A percentile compares a stretch with the other conserved stretches of the same genome.
These are phyloP conservation scores for Symbiotaphrina buchneri DNA, from an alignment of 495 filamentous ascomycete species.

Conservation along the genomic window DNA sequence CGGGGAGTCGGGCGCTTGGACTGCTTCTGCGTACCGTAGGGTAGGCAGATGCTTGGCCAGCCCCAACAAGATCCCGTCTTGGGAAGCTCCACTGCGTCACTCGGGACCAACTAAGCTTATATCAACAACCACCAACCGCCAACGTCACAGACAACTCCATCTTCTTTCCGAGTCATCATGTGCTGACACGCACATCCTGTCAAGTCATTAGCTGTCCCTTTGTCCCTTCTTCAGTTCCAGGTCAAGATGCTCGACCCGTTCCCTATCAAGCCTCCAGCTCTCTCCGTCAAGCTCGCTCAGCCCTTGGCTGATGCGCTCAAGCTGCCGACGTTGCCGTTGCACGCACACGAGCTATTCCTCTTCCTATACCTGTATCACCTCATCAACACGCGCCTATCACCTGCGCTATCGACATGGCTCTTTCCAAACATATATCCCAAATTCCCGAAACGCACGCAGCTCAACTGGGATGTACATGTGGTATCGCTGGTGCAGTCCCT, in stretches of 20 bases:
- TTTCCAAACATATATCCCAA: slow-evolving; percentile 52
- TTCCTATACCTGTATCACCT: slow-evolving; percentile 56
- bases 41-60: no score
- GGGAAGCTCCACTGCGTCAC: no score
- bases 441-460: slow-evolving; percentile 39
- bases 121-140: no score
- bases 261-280: slow-evolving; percentile 30
- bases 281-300: slow-evolving; percentile 25
- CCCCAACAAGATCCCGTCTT: no score
- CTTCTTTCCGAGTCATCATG: background rate
- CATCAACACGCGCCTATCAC: slow-evolving; percentile 53
- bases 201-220: background rate
- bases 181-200: background rate
- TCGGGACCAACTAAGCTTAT: no score
- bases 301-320: slow-evolving; percentile 33
- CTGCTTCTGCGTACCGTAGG: no score
- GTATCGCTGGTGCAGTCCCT: slow-evolving; percentile 75
- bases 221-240: background rate
- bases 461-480: slow-evolving; percentile 95
- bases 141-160: no score
- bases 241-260: slow-evolving; percentile 46
- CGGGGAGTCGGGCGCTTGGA: no score
- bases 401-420: slow-evolving; percentile 39
- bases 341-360: slow-evolving; percentile 72
- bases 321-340: slow-evolving; percentile 53